Percentiles rank a stretch among this genome's conserved stretches.
Evolutionary conservation across 179 eudicot genomes (phyloP).

Genomic region (Sideroxylon spinosum): DNA sequence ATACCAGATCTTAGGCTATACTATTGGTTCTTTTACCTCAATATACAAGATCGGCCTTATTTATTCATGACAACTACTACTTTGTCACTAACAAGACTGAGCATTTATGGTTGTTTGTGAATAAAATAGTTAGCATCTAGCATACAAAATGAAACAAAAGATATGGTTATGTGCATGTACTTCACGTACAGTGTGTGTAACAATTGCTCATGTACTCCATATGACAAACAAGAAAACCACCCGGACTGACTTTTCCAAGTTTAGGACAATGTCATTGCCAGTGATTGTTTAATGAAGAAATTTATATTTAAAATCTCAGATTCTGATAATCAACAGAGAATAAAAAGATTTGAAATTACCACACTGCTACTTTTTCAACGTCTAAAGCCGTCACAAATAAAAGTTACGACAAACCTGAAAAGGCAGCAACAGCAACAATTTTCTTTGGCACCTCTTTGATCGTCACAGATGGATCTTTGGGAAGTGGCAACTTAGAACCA

Average conservation of each 20-base stretch:
- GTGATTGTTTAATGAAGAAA: conserved; percentile 2
- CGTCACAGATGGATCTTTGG: conserved; percentile 80
- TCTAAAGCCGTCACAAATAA: background rate
- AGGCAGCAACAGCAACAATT: conserved; percentile 70
- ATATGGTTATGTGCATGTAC: background rate
- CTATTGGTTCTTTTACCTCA: background rate
- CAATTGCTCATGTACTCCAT: background rate
- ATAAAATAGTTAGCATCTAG: background rate
- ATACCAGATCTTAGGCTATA: background rate
- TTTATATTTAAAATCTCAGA: background rate
- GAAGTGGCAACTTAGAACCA: conserved; percentile 78
- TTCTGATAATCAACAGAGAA: background rate
- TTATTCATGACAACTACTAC: background rate
- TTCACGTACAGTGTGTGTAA: background rate
- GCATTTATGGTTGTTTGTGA: background rate
- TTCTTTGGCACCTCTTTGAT: conserved; percentile 83
- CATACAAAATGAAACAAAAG: background rate
- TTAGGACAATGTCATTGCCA: background rate
- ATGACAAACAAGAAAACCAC: background rate
- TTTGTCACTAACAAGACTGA: background rate
- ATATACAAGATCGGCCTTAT: background rate
- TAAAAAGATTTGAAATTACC: background rate
- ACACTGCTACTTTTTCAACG: background rate
- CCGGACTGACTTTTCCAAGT: background rate
- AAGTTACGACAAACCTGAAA: conserved; percentile 58